phyloP scores from a whole-genome alignment of 495 filamentous ascomycete genomes.

The Astrothelium macrocarpum region DNA sequence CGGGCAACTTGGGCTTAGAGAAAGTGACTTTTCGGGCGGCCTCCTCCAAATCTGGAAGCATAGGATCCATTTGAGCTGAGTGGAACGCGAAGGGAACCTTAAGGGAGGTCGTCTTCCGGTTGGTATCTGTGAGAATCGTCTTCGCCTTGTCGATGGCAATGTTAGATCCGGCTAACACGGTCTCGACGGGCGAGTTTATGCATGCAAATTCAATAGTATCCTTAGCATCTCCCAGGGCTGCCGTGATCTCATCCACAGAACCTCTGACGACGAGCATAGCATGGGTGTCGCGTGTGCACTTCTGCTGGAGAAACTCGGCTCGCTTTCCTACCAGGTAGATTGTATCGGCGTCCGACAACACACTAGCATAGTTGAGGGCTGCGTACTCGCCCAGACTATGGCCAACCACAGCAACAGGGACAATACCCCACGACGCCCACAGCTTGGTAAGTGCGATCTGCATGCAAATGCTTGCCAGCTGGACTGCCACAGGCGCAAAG shows the following conservation, averaged over 20 bases:
- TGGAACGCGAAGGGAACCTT: conserved; percentile 80
- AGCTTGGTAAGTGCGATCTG: conserved; percentile 31
- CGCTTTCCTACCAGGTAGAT: conserved; percentile 20
- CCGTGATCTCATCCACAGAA: conserved; percentile 22
- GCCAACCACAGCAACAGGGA: conserved; percentile 27
- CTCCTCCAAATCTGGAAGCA: conserved; percentile 55
- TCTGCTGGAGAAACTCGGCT: conserved; percentile 13
- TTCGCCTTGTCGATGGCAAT: too few relatives aligned
- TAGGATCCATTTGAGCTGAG: conserved; percentile 68
- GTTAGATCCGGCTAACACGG: too few relatives aligned
- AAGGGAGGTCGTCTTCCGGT: too few relatives aligned
- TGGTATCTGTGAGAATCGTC: too few relatives aligned
- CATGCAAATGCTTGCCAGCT: conserved; percentile 28
- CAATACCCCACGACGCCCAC: conserved; percentile 31
- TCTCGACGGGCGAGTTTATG: too few relatives aligned
- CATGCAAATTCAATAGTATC: too few relatives aligned
- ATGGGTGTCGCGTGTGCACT: conserved; percentile 15
- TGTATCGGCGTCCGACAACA: conserved; percentile 14
- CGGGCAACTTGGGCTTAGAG: conserved; percentile 48
- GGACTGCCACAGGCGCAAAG: too few relatives aligned
- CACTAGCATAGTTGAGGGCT: conserved; percentile 20
- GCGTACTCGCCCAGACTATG: conserved; percentile 29
- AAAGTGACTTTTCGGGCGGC: conserved; percentile 52
- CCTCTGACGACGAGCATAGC: conserved; percentile 25
- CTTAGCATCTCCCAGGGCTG: too few relatives aligned